Percentiles rank a stretch among this genome's conserved stretches.
These are phyloP conservation scores for Punctularia strigosozonata DNA, from an alignment of 768 basidiomycete genomes.

Conservation along the genomic window DNA sequence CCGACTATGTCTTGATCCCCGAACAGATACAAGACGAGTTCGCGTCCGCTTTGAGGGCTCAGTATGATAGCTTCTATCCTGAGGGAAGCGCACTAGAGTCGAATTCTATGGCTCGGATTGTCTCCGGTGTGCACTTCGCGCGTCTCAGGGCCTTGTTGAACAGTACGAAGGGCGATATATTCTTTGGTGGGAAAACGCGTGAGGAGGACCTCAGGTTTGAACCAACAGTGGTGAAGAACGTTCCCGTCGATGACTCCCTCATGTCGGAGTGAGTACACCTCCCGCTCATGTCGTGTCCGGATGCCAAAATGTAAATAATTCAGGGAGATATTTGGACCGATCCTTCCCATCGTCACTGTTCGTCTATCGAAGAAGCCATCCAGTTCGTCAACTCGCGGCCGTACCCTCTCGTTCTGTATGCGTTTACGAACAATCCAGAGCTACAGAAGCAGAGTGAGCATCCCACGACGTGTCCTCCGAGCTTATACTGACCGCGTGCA, in stretches of 20 bases:
- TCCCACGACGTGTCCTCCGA: background rate
- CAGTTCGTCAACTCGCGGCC: slow-evolving; percentile 42
- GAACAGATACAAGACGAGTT: slow-evolving; percentile 33
- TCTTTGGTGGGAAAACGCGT: slow-evolving; percentile 37
- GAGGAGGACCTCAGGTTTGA: slow-evolving; percentile 36
- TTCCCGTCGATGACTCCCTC: slow-evolving; percentile 41
- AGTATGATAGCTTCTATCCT: slow-evolving; percentile 40
- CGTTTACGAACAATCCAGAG: slow-evolving; percentile 40
- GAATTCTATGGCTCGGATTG: slow-evolving; percentile 34
- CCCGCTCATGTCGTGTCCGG: background rate
- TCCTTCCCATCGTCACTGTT: slow-evolving; percentile 52
- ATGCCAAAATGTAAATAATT: background rate
- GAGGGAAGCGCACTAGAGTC: slow-evolving; percentile 35
- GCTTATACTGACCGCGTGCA: background rate
- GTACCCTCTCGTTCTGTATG: slow-evolving; percentile 54
- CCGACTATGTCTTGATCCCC: slow-evolving; percentile 34
- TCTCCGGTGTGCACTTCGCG: slow-evolving; percentile 40
- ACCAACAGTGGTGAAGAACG: slow-evolving; percentile 47
- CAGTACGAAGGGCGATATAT: slow-evolving; percentile 43
- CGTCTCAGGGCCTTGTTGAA: slow-evolving; percentile 40
- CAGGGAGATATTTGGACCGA: slow-evolving; percentile 68
- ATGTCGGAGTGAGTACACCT: slow-evolving; percentile 41
- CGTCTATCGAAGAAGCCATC: slow-evolving; percentile 43
- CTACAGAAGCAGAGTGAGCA: slow-evolving; percentile 16
- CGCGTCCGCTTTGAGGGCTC: slow-evolving; percentile 28